Conservation (phyloP, 306 rosid species). For the Glycine tomentella region DNA sequence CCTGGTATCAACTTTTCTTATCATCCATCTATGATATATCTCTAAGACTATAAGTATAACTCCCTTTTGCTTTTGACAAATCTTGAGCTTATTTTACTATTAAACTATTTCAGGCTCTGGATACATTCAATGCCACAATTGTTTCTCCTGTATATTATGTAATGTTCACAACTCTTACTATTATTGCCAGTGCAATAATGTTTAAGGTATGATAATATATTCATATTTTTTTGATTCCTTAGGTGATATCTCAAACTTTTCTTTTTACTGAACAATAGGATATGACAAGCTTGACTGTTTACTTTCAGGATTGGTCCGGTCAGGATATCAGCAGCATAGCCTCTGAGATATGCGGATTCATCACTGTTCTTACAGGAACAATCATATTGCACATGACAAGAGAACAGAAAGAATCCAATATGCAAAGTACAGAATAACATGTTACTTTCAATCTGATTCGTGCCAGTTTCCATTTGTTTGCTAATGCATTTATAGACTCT, state of each 20-base stretch:
- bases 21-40: constrained; percentile 13
- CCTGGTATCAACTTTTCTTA: constrained; percentile 6
- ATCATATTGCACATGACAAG: constrained; percentile 83
- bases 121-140: constrained; percentile 81
- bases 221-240: constrained; percentile 29
- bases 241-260: constrained; percentile 14
- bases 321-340: constrained; percentile 80
- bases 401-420: constrained; percentile 71
- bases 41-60: background rate
- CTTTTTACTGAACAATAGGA: constrained; percentile 21
- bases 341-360: constrained; percentile 93
- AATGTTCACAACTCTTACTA: constrained; percentile 93
- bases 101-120: constrained; percentile 75
- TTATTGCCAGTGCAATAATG: constrained; percentile 89
- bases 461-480: constrained; percentile 33
- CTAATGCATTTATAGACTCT: constrained; percentile 12
- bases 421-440: constrained; percentile 62
- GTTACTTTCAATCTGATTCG: constrained; percentile 33
- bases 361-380: constrained; percentile 92
- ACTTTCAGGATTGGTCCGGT: constrained; percentile 90
- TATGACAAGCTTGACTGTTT: constrained; percentile 21
- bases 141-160: constrained; percentile 93
- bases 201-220: constrained; percentile 66
- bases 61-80: background rate
- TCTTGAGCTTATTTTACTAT: constrained; percentile 29